Percentiles rank a stretch among this genome's conserved stretches.
These are phyloP conservation scores for Tulasnella sp. DNA, from an alignment of 768 basidiomycete genomes.

Conservation along the genomic window DNA sequence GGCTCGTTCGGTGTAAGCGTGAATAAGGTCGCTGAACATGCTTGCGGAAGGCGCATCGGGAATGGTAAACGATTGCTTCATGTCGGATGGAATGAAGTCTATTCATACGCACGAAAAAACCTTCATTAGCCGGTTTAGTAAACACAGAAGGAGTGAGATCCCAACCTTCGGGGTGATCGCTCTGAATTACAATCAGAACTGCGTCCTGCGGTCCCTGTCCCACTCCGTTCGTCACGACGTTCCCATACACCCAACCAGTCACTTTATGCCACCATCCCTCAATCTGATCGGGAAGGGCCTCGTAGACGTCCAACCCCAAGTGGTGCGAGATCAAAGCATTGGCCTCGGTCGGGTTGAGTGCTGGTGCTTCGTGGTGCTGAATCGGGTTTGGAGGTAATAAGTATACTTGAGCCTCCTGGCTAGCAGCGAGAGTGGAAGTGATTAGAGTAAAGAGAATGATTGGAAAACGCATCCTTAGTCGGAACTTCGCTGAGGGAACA, in stretches of 20 bases:
- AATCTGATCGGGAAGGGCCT: background rate
- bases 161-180: conserved; percentile 29
- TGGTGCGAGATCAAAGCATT: conserved; percentile 20
- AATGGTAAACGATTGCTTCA: conserved; percentile 50
- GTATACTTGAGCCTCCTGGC: conserved; percentile 25
- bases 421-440: conserved; percentile 5
- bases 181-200: conserved; percentile 28
- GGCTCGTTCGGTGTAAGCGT: conserved; percentile 59
- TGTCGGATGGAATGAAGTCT: conserved; percentile 58
- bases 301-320: conserved; percentile 24
- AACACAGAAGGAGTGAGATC: background rate
- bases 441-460: background rate
- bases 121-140: background rate
- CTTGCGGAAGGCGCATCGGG: conserved; percentile 32
- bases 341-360: conserved; percentile 22
- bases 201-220: conserved; percentile 25
- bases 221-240: conserved; percentile 13
- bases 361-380: conserved; percentile 21
- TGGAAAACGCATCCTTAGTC: conserved; percentile 14
- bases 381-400: conserved; percentile 15
- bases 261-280: conserved; percentile 14
- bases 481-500: conserved; percentile 1
- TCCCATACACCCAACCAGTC: background rate
- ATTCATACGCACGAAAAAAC: conserved; percentile 14
- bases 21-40: conserved; percentile 48